Base-by-base conservation (phyloP, 768 basidiomycete species). In the Mycena galericulata region DNA sequence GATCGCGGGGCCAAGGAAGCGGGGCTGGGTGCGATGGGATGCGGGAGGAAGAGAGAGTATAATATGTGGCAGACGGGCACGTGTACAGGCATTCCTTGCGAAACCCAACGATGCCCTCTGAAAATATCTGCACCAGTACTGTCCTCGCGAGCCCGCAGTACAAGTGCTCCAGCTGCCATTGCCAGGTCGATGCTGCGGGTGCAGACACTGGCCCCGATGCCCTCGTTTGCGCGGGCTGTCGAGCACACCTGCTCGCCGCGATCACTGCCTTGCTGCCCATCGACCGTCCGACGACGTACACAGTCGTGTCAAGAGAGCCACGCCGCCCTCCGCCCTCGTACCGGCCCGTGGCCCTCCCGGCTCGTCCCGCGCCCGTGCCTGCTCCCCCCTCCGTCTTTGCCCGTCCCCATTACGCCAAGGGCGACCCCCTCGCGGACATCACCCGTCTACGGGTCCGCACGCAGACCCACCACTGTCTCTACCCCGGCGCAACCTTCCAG, bases 401-500 rank as follows among this genome's bases (percentile, higher is more conserved):
- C 73, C 49, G 74, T 73, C 36, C 64, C 64, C 3, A 69, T 41
- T 32, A 67, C 67, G 9, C 72, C 11, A 77, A 75, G 47, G 81
- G 80, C 32, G 83, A 85, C 76, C 94, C 94, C 8, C 79, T 90
- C 38, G 78, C 84, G 66, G 94, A 95, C 77, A 92, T 95, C 67
- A 94, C 93, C 55, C 90, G 88, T 24, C 78, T 95, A 53, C 90
- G 93, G 43, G 87, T 93, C 40, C 88, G 90, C 53, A 86, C 91
- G 22, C 89, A 89, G 70, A 87, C 86, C 15, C 91, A 92, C 75
- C 89, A 92, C 71, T 94, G 92, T 77, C 84, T 95, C 12, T 94
- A 96, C 79, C 92, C 97, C 32, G 97, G 97, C 3, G 92, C 95
- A 43, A 85, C 88, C 18, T 99, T 97, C 78, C 86, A 89, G 67